These are phyloP conservation scores for Candida stauntonica DNA, from an alignment of 805 yeast genomes.

Conservation along the genomic window DNA sequence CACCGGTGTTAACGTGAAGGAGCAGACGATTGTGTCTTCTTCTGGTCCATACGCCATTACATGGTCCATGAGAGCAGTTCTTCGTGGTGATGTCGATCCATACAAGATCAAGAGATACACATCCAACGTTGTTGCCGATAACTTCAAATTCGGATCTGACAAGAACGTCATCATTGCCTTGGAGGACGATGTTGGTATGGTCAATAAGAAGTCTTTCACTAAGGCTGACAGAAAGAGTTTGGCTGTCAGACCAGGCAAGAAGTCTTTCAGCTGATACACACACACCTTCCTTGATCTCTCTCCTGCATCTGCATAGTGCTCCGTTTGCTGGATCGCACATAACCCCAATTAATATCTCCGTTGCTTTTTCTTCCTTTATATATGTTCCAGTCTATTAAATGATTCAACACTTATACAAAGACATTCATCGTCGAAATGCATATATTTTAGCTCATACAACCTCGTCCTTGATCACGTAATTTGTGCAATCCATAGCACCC, in stretches of 20 bases:
- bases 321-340: background rate
- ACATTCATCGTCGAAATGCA: no score
- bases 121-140: constrained; percentile 65
- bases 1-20: constrained; percentile 58
- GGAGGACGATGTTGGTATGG: constrained; percentile 73
- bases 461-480: constrained; percentile 6
- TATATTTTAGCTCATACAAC: no score
- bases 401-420: no score
- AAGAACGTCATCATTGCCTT: constrained; percentile 68
- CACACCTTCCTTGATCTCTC: constrained; percentile 1
- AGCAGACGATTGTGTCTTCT: constrained; percentile 69
- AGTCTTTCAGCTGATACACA: constrained; percentile 3
- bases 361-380: background rate
- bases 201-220: constrained; percentile 53
- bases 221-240: constrained; percentile 49
- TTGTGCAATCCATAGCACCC: constrained; percentile 56
- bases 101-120: constrained; percentile 62
- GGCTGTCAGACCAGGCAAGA: constrained; percentile 25
- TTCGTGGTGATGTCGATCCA: constrained; percentile 48
- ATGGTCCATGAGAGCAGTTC: constrained; percentile 67
- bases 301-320: background rate
- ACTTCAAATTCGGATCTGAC: constrained; percentile 71
- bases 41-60: constrained; percentile 79
- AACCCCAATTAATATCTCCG: background rate
- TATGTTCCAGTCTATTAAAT: background rate